Evolutionary conservation across 2,329 filamentous ascomycete genomes (phyloP).

Genomic region (Talaromyces sp.): DNA sequence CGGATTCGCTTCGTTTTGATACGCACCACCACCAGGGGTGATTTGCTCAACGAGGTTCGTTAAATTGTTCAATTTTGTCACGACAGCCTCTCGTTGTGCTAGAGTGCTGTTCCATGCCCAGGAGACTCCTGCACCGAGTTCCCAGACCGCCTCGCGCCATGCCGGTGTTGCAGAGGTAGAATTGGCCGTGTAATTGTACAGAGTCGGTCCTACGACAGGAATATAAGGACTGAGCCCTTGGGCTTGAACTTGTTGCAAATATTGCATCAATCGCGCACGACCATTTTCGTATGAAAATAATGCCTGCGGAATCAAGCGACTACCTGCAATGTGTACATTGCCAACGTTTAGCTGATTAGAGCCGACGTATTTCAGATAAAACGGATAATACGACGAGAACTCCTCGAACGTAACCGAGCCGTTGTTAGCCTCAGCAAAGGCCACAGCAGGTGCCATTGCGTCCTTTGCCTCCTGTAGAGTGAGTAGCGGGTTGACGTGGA

Average conservation of each 20-base stretch:
- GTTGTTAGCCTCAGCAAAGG: constrained; percentile 3
- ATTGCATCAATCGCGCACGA: background rate
- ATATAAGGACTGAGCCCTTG: background rate
- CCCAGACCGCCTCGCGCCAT: background rate
- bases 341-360: background rate
- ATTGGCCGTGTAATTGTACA: constrained; percentile 1
- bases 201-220: background rate
- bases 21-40: background rate
- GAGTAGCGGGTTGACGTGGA: constrained; percentile 2
- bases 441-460: background rate
- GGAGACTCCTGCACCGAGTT: background rate
- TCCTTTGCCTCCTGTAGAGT: background rate
- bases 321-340: background rate
- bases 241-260: background rate
- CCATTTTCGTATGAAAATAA: background rate
- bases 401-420: background rate
- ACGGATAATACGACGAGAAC: background rate
- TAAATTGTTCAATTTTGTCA: background rate
- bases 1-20: background rate
- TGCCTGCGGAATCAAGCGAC: background rate
- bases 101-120: constrained; percentile 5
- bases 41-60: background rate
- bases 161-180: background rate
- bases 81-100: background rate
- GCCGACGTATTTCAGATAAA: constrained; percentile 1